Conservation (phyloP, 1,284 basidiomycete species). For the Trametes sp. region DNA sequence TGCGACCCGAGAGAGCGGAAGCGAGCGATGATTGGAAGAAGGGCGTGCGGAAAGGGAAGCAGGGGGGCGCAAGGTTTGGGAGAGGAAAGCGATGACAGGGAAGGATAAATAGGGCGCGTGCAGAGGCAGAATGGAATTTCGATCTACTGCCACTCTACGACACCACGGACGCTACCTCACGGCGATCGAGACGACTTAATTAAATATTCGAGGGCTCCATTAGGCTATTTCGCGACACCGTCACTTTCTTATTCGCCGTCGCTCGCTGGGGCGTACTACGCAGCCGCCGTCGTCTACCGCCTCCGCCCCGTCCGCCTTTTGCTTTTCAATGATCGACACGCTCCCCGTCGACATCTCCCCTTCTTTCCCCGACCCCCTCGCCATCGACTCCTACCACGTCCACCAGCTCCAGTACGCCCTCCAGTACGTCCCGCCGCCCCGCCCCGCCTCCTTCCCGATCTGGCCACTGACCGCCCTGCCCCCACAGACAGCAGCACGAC, state of each 20-base stretch:
- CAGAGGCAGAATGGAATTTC: constrained; percentile 30
- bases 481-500: constrained; percentile 17
- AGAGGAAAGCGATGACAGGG: constrained; percentile 33
- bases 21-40: constrained; percentile 32
- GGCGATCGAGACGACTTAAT: constrained; percentile 27
- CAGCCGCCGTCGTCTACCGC: constrained; percentile 13
- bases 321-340: constrained; percentile 44
- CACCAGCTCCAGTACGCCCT: constrained; percentile 64
- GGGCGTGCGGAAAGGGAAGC: constrained; percentile 30
- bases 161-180: constrained; percentile 29
- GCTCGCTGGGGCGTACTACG: constrained; percentile 10
- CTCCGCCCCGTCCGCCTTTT: constrained; percentile 33
- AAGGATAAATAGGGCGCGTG: constrained; percentile 35
- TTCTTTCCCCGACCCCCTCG: constrained; percentile 50
- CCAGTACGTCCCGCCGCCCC: constrained; percentile 34
- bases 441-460: constrained; percentile 9
- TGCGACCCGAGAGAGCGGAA: constrained; percentile 29
- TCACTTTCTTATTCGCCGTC: constrained; percentile 19
- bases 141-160: constrained; percentile 33
- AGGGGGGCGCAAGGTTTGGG: constrained; percentile 28
- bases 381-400: constrained; percentile 67
- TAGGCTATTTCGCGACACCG: constrained; percentile 15
- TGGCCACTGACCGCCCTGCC: constrained; percentile 3
- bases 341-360: constrained; percentile 42
- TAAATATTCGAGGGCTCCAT: constrained; percentile 21